Evolutionary conservation across 2,329 filamentous ascomycete genomes (phyloP).

Genomic region (Phaeomoniella chlamydospora): DNA sequence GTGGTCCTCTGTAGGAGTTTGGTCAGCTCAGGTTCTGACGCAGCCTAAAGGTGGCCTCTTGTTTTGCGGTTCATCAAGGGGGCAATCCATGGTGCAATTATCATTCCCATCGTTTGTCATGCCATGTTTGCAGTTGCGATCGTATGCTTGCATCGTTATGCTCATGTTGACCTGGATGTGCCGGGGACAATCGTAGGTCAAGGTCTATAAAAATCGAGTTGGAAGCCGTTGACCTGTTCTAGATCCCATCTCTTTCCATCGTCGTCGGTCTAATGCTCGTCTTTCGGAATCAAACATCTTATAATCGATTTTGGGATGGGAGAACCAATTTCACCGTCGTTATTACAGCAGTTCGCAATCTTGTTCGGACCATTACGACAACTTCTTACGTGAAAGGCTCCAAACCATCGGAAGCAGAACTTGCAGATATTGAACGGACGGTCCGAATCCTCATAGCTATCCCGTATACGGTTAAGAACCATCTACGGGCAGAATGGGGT

Average conservation of each 20-base stretch:
- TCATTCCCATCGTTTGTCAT: constrained; percentile 42
- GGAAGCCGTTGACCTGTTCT: not conserved
- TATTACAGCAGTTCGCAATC: constrained; percentile 43
- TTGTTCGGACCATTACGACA: constrained; percentile 41
- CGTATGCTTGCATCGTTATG: constrained; percentile 41
- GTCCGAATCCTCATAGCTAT: constrained; percentile 46
- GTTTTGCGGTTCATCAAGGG: constrained; percentile 52
- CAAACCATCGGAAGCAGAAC: constrained; percentile 26
- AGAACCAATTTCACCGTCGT: constrained; percentile 41
- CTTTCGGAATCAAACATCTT: constrained; percentile 50
- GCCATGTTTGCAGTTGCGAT: constrained; percentile 43
- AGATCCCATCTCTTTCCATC: constrained; percentile 48
- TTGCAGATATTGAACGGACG: constrained; percentile 42
- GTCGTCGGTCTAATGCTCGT: constrained; percentile 55
- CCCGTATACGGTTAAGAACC: constrained; percentile 50
- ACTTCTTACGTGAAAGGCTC: constrained; percentile 22
- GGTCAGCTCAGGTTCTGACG: not conserved
- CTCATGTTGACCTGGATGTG: constrained; percentile 34
- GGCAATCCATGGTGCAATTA: constrained; percentile 44
- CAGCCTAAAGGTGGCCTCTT: constrained; percentile 38
- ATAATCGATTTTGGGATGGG: constrained; percentile 51
- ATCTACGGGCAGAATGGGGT: constrained; percentile 48
- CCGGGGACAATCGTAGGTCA: constrained; percentile 39
- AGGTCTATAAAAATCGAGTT: not conserved
- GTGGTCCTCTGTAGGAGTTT: not conserved